phyloP scores from a whole-genome alignment of 2,329 filamentous ascomycete genomes.

The Diaporthe destruens region DNA sequence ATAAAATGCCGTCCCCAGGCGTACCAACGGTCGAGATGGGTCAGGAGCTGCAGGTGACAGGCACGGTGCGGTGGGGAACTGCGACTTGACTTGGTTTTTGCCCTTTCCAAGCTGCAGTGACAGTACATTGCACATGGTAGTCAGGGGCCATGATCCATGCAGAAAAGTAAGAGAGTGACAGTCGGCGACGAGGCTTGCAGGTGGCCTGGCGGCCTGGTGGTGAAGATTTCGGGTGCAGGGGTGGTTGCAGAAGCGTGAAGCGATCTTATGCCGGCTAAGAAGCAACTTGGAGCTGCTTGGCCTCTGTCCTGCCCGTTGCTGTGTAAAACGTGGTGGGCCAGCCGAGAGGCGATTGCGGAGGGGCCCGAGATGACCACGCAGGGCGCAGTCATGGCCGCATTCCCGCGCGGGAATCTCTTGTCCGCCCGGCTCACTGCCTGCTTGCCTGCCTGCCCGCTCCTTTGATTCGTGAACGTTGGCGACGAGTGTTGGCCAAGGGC shows the following conservation, averaged over 20 bases:
- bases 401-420: slow-evolving; percentile 14
- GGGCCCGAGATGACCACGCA: slow-evolving; percentile 13
- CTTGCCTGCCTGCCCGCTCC: background rate
- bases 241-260: slow-evolving; percentile 7
- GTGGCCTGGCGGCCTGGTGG: slow-evolving; percentile 5
- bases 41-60: slow-evolving; percentile 22
- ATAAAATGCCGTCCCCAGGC: slow-evolving; percentile 7
- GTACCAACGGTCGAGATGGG: slow-evolving; percentile 22
- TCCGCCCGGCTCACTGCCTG: background rate
- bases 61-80: slow-evolving; percentile 18
- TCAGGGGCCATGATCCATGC: slow-evolving; percentile 21
- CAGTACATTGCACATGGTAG: too few species aligned
- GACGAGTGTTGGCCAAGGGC: background rate
- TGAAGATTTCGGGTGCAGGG: slow-evolving; percentile 13
- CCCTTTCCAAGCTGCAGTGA: slow-evolving; percentile 23
- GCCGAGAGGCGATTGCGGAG: background rate
- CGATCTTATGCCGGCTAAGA: slow-evolving; percentile 2
- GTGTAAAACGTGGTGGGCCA: slow-evolving; percentile 5
- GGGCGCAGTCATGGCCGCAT: slow-evolving; percentile 14
- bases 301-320: background rate
- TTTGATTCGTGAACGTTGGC: slow-evolving; percentile 10
- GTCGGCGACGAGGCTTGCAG: slow-evolving; percentile 21
- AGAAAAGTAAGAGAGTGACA: background rate
- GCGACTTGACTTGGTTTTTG: slow-evolving; percentile 14
- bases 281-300: background rate